phyloP scores from a whole-genome alignment of 352 stramenopile genomes.

The Pythium monospermum region DNA sequence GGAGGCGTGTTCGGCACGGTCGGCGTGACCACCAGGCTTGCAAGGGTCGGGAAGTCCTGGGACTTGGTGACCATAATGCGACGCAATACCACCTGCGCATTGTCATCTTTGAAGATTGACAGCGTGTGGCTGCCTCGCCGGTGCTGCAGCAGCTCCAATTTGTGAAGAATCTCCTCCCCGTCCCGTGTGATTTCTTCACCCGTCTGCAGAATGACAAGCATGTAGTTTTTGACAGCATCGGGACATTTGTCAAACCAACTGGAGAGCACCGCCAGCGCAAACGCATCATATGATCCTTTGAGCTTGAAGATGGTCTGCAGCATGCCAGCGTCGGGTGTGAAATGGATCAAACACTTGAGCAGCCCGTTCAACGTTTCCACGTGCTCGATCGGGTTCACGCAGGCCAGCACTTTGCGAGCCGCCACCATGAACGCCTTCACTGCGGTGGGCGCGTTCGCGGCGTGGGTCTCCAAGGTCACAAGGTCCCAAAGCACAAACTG shows the following conservation, averaged over 20 bases:
- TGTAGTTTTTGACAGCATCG: slow-evolving; percentile 50
- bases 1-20: slow-evolving; percentile 8
- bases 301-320: slow-evolving; percentile 79
- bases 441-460: slow-evolving; percentile 23
- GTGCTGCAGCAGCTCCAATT: slow-evolving; percentile 58
- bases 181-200: slow-evolving; percentile 34
- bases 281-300: slow-evolving; percentile 49
- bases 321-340: slow-evolving; percentile 56
- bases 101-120: slow-evolving; percentile 44
- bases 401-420: slow-evolving; percentile 68
- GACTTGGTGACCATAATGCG: slow-evolving; percentile 31
- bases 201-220: slow-evolving; percentile 42
- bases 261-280: slow-evolving; percentile 57
- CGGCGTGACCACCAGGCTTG: slow-evolving; percentile 18
- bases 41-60: slow-evolving; percentile 16
- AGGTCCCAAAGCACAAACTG: slow-evolving; percentile 81
- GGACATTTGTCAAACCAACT: slow-evolving; percentile 71
- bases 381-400: slow-evolving; percentile 64
- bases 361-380: slow-evolving; percentile 69
- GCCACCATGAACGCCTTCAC: slow-evolving; percentile 63
- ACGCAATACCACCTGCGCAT: slow-evolving; percentile 28
- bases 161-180: slow-evolving; percentile 46
- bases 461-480: slow-evolving; percentile 58
- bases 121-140: slow-evolving; percentile 25
- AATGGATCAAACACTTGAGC: slow-evolving; percentile 72